Percentiles rank a stretch among this genome's conserved stretches.
These are phyloP conservation scores for Penicillium freii DNA, from an alignment of 2,329 filamentous ascomycete species.

Conservation along the genomic window DNA sequence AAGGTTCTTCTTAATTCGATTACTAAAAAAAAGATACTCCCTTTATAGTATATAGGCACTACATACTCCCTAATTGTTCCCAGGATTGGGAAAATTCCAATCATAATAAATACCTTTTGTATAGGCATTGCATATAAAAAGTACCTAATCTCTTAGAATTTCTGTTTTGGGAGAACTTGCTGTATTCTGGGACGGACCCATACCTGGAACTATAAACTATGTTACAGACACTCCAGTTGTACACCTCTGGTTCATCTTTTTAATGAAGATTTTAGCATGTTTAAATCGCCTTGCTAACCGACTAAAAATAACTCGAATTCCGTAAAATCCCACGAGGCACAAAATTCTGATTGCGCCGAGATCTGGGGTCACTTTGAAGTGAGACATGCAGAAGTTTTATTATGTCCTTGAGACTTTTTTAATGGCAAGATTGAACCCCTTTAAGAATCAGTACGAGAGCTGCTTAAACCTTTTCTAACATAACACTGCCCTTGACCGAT, in stretches of 20 bases:
- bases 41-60: too few relatives aligned
- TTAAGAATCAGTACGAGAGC: neutral
- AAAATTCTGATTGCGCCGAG: slow-evolving; percentile 3
- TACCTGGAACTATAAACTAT: too few relatives aligned
- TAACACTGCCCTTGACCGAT: neutral
- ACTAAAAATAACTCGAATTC: neutral
- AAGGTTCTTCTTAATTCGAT: too few relatives aligned
- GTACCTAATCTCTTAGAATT: too few relatives aligned
- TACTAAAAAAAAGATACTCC: too few relatives aligned
- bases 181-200: too few relatives aligned
- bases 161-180: too few relatives aligned
- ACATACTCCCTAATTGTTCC: too few relatives aligned
- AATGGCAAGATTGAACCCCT: neutral
- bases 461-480: neutral
- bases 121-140: too few relatives aligned
- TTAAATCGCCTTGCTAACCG: neutral
- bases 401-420: neutral
- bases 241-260: neutral
- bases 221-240: neutral
- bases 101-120: too few relatives aligned
- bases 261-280: neutral
- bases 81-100: too few relatives aligned
- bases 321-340: neutral
- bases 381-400: slow-evolving; percentile 2
- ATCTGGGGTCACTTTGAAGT: neutral